Percentiles rank a stretch among this genome's conserved stretches.
Evolutionary conservation across 768 basidiomycete species (phyloP).

Genomic region (Suillus placidus): DNA sequence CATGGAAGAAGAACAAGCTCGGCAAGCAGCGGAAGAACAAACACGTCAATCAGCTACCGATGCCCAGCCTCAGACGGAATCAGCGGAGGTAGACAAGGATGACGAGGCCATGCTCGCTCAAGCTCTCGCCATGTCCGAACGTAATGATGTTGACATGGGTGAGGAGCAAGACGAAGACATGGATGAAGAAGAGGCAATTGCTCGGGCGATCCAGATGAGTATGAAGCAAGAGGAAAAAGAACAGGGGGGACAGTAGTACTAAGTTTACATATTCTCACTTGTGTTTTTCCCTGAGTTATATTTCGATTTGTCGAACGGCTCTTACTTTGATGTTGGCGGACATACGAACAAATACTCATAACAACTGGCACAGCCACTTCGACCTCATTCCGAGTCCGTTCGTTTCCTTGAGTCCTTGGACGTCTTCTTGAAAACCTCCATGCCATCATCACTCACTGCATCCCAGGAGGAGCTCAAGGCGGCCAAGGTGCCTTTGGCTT

Average conservation of each 20-base stretch:
- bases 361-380: constrained; percentile 4
- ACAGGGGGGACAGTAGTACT: constrained; percentile 38
- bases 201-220: constrained; percentile 91
- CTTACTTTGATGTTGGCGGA: background rate
- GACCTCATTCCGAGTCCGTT: background rate
- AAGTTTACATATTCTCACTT: background rate
- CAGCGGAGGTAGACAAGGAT: constrained; percentile 62
- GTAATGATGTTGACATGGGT: constrained; percentile 55
- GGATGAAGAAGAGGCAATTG: constrained; percentile 88
- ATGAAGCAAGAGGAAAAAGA: constrained; percentile 65
- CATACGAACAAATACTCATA: background rate
- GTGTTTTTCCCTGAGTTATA: background rate
- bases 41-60: constrained; percentile 31
- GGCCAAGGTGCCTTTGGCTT: constrained; percentile 73
- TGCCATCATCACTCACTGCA: constrained; percentile 77
- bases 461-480: constrained; percentile 83
- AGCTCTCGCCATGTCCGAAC: constrained; percentile 76
- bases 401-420: background rate
- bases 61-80: constrained; percentile 26
- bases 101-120: constrained; percentile 78
- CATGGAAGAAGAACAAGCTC: constrained; percentile 90
- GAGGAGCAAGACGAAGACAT: constrained; percentile 64
- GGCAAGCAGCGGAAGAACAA: constrained; percentile 55
- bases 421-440: constrained; percentile 27
- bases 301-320: background rate